These are phyloP conservation scores for Spatholobus suberectus DNA, from an alignment of 306 rosid genomes.

Conservation along the genomic window DNA sequence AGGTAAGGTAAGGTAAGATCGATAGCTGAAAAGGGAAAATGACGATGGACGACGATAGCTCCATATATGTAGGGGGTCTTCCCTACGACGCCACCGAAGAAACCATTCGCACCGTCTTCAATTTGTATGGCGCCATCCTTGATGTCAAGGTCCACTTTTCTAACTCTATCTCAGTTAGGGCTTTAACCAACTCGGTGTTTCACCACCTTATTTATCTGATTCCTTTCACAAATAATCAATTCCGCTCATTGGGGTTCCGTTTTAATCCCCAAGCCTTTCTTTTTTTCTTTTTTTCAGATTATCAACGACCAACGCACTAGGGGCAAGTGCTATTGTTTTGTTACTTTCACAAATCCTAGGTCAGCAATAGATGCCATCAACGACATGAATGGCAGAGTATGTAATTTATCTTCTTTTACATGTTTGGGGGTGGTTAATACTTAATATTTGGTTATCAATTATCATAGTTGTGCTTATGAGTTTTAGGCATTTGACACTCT, in stretches of 20 bases:
- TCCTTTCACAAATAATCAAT: not conserved
- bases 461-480: slow-evolving; percentile 22
- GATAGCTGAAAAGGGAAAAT: slow-evolving; percentile 42
- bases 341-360: slow-evolving; percentile 88
- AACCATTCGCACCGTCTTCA: slow-evolving; percentile 65
- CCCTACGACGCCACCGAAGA: slow-evolving; percentile 84
- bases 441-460: slow-evolving; percentile 11
- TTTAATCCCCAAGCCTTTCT: not conserved
- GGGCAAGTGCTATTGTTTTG: slow-evolving; percentile 94
- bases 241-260: not conserved
- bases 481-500: slow-evolving; percentile 36
- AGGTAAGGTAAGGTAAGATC: not conserved
- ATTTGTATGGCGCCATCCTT: slow-evolving; percentile 78
- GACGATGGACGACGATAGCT: slow-evolving; percentile 92
- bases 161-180: slow-evolving; percentile 12
- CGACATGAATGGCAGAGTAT: slow-evolving; percentile 94
- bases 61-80: slow-evolving; percentile 85
- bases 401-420: slow-evolving; percentile 33
- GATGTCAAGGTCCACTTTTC: slow-evolving; percentile 72
- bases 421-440: not conserved
- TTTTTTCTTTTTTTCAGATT: slow-evolving; percentile 57
- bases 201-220: not conserved
- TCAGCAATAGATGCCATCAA: slow-evolving; percentile 86
- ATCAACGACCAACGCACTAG: slow-evolving; percentile 74
- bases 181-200: not conserved